A percentile compares a stretch with the other conserved stretches of the same genome.
These are phyloP conservation scores for Pichia sp. DNA, from an alignment of 1,139 yeast genomes.

Conservation along the genomic window DNA sequence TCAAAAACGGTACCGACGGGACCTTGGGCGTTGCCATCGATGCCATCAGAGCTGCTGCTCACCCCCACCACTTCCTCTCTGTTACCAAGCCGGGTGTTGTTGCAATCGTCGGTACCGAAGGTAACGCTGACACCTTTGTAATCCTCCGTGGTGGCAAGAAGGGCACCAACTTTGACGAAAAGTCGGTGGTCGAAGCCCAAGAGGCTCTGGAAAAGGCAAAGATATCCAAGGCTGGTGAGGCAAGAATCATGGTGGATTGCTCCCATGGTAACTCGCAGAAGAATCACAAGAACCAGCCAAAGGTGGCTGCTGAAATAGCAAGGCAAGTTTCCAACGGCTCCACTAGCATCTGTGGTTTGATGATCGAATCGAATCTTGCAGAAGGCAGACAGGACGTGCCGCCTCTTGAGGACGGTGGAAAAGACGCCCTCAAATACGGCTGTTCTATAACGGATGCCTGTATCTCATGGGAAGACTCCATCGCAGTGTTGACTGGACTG, in stretches of 20 bases:
- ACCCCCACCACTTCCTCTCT: slow-evolving; percentile 89
- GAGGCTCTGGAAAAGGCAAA: slow-evolving; percentile 57
- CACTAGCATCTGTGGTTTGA: slow-evolving; percentile 77
- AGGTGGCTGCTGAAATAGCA: slow-evolving; percentile 77
- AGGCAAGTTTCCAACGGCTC: slow-evolving; percentile 78
- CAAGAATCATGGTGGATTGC: slow-evolving; percentile 93
- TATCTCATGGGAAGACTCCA: slow-evolving; percentile 85
- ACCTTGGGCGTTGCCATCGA: slow-evolving; percentile 88
- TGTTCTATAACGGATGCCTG: slow-evolving; percentile 96
- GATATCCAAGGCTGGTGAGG: slow-evolving; percentile 44
- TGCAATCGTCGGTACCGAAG: slow-evolving; percentile 92
- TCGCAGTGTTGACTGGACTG: slow-evolving; percentile 59
- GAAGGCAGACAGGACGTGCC: slow-evolving; percentile 95
- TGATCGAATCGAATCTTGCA: slow-evolving; percentile 88
- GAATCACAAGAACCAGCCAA: slow-evolving; percentile 88
- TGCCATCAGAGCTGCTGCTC: slow-evolving; percentile 88
- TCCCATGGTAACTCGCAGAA: slow-evolving; percentile 94
- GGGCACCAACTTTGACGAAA: slow-evolving; percentile 84
- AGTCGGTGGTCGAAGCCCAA: slow-evolving; percentile 64
- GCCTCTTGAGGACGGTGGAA: slow-evolving; percentile 59
- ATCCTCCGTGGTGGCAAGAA: slow-evolving; percentile 93
- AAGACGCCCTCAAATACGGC: slow-evolving; percentile 74
- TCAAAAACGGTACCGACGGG: slow-evolving; percentile 98
- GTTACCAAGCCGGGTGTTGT: slow-evolving; percentile 95
- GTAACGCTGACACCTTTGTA: slow-evolving; percentile 85